phyloP scores from a whole-genome alignment of 305 asterid genomes.

The Fraxinus sp. region DNA sequence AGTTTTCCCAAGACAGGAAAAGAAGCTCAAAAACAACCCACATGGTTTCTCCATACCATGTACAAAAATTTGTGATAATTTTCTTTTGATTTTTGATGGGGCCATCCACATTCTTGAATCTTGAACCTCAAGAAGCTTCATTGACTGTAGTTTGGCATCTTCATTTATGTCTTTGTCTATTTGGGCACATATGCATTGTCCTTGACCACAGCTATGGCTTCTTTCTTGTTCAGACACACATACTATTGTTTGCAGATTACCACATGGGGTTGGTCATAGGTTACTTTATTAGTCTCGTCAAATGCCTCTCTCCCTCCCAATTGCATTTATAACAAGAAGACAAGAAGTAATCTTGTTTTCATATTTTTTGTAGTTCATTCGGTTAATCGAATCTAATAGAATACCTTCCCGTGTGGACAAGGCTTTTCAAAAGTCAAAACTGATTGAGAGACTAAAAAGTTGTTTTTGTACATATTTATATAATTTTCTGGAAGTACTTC shows the following conservation, averaged over 20 bases:
- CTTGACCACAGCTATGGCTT: slow-evolving; percentile 26
- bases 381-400: too few species aligned
- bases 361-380: background rate
- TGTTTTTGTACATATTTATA: background rate
- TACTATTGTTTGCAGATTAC: slow-evolving; percentile 29
- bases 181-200: slow-evolving; percentile 22
- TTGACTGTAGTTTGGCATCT: slow-evolving; percentile 19
- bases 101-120: slow-evolving; percentile 33
- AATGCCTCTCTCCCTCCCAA: background rate
- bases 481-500: too few species aligned
- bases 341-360: background rate
- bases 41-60: slow-evolving; percentile 47
- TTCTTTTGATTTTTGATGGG: slow-evolving; percentile 22
- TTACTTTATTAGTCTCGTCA: background rate
- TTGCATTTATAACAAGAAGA: background rate
- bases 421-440: too few species aligned
- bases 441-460: background rate
- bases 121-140: slow-evolving; percentile 21
- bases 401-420: too few species aligned
- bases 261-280: slow-evolving; percentile 38
- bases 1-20: background rate
- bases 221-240: slow-evolving; percentile 41
- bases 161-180: slow-evolving; percentile 22
- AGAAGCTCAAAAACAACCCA: slow-evolving; percentile 32
- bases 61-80: background rate